These are phyloP conservation scores for Nicotiana sylvestris DNA, from an alignment of 257 asterid species.

Conservation along the genomic window DNA sequence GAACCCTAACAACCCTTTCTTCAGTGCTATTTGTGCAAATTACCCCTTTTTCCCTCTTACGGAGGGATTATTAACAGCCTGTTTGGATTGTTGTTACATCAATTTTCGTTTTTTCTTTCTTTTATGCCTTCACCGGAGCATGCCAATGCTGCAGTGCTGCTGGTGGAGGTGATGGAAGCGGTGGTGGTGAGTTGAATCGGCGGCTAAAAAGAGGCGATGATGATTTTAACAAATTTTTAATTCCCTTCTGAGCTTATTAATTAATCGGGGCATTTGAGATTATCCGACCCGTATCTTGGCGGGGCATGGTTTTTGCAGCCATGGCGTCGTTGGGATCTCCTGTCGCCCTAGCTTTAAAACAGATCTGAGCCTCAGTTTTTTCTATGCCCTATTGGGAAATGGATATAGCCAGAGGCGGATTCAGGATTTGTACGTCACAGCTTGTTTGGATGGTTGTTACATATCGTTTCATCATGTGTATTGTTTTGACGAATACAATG, in stretches of 20 bases:
- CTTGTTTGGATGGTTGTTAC: no score
- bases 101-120: not conserved
- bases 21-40: no score
- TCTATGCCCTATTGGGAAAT: not conserved
- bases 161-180: not conserved
- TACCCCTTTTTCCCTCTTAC: no score
- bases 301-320: slow-evolving; percentile 29
- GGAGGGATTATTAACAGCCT: no score
- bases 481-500: not conserved
- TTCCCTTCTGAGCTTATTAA: not conserved
- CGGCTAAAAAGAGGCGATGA: not conserved
- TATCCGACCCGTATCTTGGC: slow-evolving; percentile 21
- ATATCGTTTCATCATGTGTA: no score
- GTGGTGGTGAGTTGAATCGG: not conserved
- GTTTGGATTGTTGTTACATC: not conserved
- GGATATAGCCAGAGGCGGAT: not conserved
- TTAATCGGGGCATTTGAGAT: not conserved
- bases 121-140: not conserved
- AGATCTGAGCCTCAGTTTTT: not conserved
- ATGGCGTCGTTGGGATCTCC: slow-evolving; percentile 7
- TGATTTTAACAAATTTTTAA: not conserved
- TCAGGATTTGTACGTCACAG: no score
- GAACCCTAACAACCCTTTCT: slow-evolving; percentile 11
- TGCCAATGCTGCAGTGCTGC: not conserved
- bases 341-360: not conserved